Evolutionary conservation across 768 basidiomycete genomes (phyloP).

Genomic region (Naganishia randhawae): DNA sequence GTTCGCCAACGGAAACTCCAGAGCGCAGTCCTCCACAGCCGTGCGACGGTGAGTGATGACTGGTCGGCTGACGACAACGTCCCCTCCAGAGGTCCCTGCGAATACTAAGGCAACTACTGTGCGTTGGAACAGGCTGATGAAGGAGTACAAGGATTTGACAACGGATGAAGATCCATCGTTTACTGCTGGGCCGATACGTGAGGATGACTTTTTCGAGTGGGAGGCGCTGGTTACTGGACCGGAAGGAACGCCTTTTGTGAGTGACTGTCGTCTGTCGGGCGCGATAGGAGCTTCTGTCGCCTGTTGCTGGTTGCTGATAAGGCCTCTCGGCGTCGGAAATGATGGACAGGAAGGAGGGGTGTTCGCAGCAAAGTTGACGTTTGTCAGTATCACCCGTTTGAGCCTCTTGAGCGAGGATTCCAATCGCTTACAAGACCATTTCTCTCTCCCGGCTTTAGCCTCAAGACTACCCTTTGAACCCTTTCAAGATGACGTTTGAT

Average conservation of each 20-base stretch:
- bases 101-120: no score
- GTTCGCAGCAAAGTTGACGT: slow-evolving; percentile 84
- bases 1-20: slow-evolving; percentile 38
- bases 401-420: slow-evolving; percentile 15
- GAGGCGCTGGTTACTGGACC: slow-evolving; percentile 91
- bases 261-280: slow-evolving; percentile 42
- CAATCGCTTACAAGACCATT: slow-evolving; percentile 5
- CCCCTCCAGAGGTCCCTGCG: not conserved
- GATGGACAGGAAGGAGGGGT: slow-evolving; percentile 79
- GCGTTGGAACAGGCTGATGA: slow-evolving; percentile 40
- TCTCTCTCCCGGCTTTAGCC: slow-evolving; percentile 57
- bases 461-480: slow-evolving; percentile 88
- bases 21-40: slow-evolving; percentile 44
- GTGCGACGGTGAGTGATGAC: slow-evolving; percentile 35
- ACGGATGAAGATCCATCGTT: slow-evolving; percentile 79
- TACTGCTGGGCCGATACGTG: slow-evolving; percentile 86
- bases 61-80: not conserved
- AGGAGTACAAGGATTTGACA: slow-evolving; percentile 52
- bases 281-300: slow-evolving; percentile 14
- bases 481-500: slow-evolving; percentile 99
- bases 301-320: not conserved
- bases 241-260: slow-evolving; percentile 87
- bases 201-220: slow-evolving; percentile 93
- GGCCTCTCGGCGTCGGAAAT: no score
- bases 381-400: slow-evolving; percentile 61